Percentiles rank a stretch among this genome's conserved stretches.
These are phyloP conservation scores for Mycoemilia scoparia DNA, from an alignment of 192 early-diverging fungal species.

Conservation along the genomic window DNA sequence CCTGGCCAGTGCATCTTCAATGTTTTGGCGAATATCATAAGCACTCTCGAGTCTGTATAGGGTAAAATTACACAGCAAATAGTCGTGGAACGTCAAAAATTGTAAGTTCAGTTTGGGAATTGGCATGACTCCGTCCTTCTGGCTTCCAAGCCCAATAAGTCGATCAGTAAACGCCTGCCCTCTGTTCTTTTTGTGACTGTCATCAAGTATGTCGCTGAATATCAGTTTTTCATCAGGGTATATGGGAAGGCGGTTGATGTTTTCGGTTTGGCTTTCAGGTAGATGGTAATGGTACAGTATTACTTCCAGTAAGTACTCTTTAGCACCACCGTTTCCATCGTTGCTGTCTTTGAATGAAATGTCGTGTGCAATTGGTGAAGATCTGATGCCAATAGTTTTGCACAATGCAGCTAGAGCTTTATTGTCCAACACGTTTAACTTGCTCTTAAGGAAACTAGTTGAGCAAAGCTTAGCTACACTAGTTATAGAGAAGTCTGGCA, in stretches of 20 bases:
- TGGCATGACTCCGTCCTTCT: slow-evolving; percentile 12
- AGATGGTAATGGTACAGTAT: slow-evolving; percentile 8
- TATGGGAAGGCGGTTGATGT: slow-evolving; percentile 7
- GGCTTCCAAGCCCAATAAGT: background rate
- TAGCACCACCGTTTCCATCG: slow-evolving; percentile 2
- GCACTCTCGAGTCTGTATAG: slow-evolving; percentile 69
- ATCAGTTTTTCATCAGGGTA: slow-evolving; percentile 31
- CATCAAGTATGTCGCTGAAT: slow-evolving; percentile 48
- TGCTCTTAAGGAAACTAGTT: slow-evolving; percentile 19
- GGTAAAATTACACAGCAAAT: slow-evolving; percentile 68
- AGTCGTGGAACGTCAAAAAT: slow-evolving; percentile 83
- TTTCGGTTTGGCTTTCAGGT: slow-evolving; percentile 1
- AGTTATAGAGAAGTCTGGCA: slow-evolving; percentile 57
- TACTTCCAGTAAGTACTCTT: slow-evolving; percentile 33
- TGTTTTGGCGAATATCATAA: slow-evolving; percentile 67
- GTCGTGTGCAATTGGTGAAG: slow-evolving; percentile 8
- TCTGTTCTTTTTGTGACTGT: slow-evolving; percentile 43
- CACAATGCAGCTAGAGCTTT: slow-evolving; percentile 39
- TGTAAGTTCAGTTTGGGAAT: slow-evolving; percentile 87
- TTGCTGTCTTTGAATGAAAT: too few relatives aligned
- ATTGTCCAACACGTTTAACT: slow-evolving; percentile 32
- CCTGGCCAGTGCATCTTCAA: slow-evolving; percentile 73
- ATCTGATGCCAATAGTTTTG: slow-evolving; percentile 41
- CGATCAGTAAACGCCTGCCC: slow-evolving; percentile 24
- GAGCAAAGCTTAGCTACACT: slow-evolving; percentile 48